Evolutionary conservation across 192 early-diverging fungal genomes (phyloP).

Genomic region (Linnemannia hyalina): DNA sequence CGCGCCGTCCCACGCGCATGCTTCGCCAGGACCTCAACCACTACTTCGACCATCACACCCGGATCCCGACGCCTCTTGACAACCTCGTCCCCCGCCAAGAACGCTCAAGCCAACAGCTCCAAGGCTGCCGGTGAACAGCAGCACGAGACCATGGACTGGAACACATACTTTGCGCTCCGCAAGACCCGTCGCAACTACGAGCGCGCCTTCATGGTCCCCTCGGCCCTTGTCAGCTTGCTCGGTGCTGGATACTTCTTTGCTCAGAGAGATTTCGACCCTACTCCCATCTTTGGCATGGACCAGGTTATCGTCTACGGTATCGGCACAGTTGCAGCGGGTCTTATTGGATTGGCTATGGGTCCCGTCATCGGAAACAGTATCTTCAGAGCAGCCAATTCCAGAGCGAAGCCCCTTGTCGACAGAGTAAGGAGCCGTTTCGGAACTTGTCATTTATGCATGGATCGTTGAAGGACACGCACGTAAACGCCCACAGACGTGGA

Average conservation of each 20-base stretch:
- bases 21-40: conserved; percentile 13
- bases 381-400: conserved; percentile 68
- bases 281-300: conserved; percentile 76
- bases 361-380: conserved; percentile 72
- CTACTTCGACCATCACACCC: not conserved
- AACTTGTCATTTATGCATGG: not conserved
- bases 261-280: conserved; percentile 71
- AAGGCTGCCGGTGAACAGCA: not conserved
- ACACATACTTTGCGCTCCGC: conserved; percentile 75
- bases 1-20: conserved; percentile 25
- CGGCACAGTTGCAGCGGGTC: conserved; percentile 67
- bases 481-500: not conserved
- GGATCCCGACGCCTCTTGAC: conserved; percentile 37
- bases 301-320: conserved; percentile 70
- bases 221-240: conserved; percentile 43
- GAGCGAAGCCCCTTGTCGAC: conserved; percentile 62
- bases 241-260: conserved; percentile 69
- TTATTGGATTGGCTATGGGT: conserved; percentile 73
- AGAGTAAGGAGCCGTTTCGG: conserved; percentile 30
- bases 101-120: conserved; percentile 5
- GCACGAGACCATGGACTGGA: conserved; percentile 54
- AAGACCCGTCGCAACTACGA: conserved; percentile 73
- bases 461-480: not conserved
- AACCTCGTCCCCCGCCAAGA: conserved; percentile 24
- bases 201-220: conserved; percentile 69